phyloP scores from a whole-genome alignment of 2,329 filamentous ascomycete genomes.

The Fusarium bulbicola region DNA sequence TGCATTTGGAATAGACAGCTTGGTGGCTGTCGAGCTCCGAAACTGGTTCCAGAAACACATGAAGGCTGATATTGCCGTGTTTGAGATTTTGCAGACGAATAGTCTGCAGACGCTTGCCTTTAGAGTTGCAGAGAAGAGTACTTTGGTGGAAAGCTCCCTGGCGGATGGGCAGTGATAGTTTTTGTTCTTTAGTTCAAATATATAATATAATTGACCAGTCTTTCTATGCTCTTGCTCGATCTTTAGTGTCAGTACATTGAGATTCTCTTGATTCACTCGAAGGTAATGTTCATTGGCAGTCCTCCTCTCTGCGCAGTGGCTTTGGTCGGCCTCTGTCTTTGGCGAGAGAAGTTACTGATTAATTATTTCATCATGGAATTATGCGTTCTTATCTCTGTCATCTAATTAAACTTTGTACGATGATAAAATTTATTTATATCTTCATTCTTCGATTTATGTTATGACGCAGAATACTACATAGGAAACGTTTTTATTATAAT shows the following conservation, averaged over 20 bases:
- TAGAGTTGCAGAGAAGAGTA: background rate
- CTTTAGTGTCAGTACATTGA: no score
- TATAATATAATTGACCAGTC: accelerated
- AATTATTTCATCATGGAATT: background rate
- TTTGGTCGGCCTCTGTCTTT: background rate
- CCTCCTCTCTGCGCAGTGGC: background rate
- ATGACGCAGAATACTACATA: background rate
- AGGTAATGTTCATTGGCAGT: background rate
- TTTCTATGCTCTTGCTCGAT: background rate
- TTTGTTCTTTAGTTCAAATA: background rate
- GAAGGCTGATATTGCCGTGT: background rate
- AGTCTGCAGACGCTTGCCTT: background rate
- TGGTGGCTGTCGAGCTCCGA: background rate
- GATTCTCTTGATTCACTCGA: background rate
- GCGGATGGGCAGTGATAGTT: background rate
- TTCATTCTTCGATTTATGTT: accelerated
- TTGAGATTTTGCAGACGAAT: background rate
- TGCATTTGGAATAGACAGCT: background rate
- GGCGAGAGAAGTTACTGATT: background rate
- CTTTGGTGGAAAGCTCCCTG: background rate
- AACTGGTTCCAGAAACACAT: background rate
- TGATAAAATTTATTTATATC: background rate
- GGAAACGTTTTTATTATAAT: background rate
- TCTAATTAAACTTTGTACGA: accelerated
- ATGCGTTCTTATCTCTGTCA: background rate